phyloP scores from a whole-genome alignment of 345 rosid species.

The Arabidopsis thaliana region DNA sequence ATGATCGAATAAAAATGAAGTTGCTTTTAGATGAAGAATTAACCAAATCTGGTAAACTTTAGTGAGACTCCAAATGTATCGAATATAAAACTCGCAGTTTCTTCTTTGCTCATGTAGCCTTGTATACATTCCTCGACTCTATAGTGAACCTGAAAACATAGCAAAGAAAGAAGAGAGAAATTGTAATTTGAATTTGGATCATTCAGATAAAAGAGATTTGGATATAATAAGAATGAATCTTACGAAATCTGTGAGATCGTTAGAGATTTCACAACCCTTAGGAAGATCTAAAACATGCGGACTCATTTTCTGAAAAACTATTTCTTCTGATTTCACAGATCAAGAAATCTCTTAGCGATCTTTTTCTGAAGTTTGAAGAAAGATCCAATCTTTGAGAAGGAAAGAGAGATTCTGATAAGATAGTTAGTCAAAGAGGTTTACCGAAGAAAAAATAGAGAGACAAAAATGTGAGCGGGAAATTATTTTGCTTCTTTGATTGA shows the following conservation, averaged over 20 bases:
- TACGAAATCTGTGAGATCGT: not conserved
- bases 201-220: not conserved
- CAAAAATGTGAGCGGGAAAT: not conserved
- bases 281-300: not conserved
- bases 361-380: not conserved
- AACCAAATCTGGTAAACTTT: not conserved
- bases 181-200: not conserved
- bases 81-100: not conserved
- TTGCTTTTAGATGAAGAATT: not conserved
- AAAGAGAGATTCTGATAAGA: not conserved
- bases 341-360: not conserved
- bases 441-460: not conserved
- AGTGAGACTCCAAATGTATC: not conserved
- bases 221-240: not conserved
- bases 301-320: not conserved
- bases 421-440: not conserved
- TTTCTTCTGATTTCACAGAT: not conserved
- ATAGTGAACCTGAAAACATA: conserved; percentile 8
- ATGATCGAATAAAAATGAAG: not conserved
- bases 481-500: not conserved
- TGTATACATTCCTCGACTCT: not conserved
- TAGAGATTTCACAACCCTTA: not conserved
- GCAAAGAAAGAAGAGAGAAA: not conserved
- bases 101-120: not conserved
- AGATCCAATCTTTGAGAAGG: not conserved